These are phyloP conservation scores for Groenewaldozyma sp. DNA, from an alignment of 1,139 yeast species.

Conservation along the genomic window DNA sequence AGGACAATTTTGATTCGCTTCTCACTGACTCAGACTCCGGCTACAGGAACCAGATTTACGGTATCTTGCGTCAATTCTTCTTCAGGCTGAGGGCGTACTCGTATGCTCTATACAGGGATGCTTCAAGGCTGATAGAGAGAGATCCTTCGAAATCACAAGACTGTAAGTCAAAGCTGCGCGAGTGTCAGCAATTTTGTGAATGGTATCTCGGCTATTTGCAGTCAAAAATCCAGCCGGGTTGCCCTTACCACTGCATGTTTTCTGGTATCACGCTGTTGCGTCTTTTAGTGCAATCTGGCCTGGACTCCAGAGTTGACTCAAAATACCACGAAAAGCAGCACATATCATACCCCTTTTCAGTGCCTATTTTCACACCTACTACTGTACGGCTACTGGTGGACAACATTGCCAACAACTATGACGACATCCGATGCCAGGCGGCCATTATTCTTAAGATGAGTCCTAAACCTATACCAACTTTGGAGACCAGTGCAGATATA, in stretches of 20 bases:
- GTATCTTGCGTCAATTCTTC: slow-evolving; percentile 52
- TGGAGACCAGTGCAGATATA: slow-evolving; percentile 18
- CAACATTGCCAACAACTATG: slow-evolving; percentile 59
- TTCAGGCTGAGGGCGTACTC: slow-evolving; percentile 59
- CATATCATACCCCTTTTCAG: slow-evolving; percentile 36
- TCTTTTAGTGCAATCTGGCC: slow-evolving; percentile 44
- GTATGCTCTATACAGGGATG: slow-evolving; percentile 43
- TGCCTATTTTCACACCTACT: slow-evolving; percentile 35
- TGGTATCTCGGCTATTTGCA: slow-evolving; percentile 34
- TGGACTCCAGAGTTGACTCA: slow-evolving; percentile 39
- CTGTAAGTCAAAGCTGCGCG: slow-evolving; percentile 16
- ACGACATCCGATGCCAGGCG: slow-evolving; percentile 57
- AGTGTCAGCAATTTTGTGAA: slow-evolving; percentile 32
- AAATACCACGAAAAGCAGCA: slow-evolving; percentile 35
- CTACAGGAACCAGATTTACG: slow-evolving; percentile 52
- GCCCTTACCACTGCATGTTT: slow-evolving; percentile 55
- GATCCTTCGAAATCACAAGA: slow-evolving; percentile 15
- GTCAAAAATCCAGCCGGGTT: slow-evolving; percentile 48
- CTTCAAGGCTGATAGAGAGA: slow-evolving; percentile 23
- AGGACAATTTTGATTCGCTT: slow-evolving; percentile 37
- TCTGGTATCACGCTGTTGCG: slow-evolving; percentile 44
- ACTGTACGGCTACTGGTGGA: slow-evolving; percentile 46
- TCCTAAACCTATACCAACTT: slow-evolving; percentile 31
- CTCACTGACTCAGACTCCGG: slow-evolving; percentile 60
- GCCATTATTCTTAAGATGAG: slow-evolving; percentile 42